Evolutionary conservation across 2,329 filamentous ascomycete genomes (phyloP), one percentile per base, ranked within the genome.

Genomic region (Penicillium sp.): DNA sequence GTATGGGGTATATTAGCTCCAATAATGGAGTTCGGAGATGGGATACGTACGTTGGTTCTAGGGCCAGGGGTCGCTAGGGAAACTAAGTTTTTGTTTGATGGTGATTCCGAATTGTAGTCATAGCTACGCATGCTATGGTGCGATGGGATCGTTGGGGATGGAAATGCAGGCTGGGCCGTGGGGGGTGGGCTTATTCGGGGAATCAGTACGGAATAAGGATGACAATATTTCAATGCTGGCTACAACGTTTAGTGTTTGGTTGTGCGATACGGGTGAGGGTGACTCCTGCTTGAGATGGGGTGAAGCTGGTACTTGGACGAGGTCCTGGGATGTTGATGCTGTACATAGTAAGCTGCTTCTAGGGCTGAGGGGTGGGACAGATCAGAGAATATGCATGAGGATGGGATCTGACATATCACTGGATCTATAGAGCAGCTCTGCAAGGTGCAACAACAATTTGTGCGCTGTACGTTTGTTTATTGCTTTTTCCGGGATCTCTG

Each of bases 341-440:
- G 19, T 27, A n/a, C 39, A 12, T 36, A 15, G 25, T 54, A 23
- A 49, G 43, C 36, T 54, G 52, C 6, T 25, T 41, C 43, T 49
- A 31, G 7, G 52, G 43, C 55, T 59, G 57, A 56, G 50, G 4
- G 36, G 47, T 38, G 8, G 9, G n/a, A 29, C 42, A n/a, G 41
- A 33, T 52, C 50, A 56, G 50, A 31, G 58, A 42, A 35, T 25
- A 53, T 56, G 56, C 57, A 57, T 55, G 48, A 42, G 47, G 49
- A 59, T 59, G 36, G 23, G 36, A 60, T 60, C 42, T 62, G 60
- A 62, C 55, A 58, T 60, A 55, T 59, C 51, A n/a, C 35, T 48
- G 21, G 42, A 47, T 19, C 29, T 53, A 53, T 36, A 8, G 4
- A 44, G 10, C 12, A 27, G n/a, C 21, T 4, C 42, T 49, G 41